Conservation (phyloP, 2,329 filamentous ascomycete species). For the Neoascochyta sp. region DNA sequence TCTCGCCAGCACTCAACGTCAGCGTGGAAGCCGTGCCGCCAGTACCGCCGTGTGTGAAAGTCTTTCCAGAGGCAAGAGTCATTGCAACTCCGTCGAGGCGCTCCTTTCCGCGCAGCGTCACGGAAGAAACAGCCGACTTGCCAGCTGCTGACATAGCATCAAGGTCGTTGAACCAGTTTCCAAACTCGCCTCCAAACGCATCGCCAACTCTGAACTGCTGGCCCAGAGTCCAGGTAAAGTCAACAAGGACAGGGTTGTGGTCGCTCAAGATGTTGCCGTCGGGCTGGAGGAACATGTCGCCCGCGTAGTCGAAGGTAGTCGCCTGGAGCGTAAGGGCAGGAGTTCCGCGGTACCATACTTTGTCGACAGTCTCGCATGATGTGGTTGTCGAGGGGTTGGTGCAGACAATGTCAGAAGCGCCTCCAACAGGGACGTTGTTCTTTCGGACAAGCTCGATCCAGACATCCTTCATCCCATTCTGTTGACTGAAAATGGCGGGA, state of each 20-base stretch:
- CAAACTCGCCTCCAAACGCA: slow-evolving; percentile 50
- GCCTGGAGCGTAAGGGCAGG: slow-evolving; percentile 48
- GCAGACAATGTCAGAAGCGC: slow-evolving; percentile 45
- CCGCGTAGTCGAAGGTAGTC: slow-evolving; percentile 54
- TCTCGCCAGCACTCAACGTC: slow-evolving; percentile 47
- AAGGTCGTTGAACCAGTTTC: slow-evolving; percentile 57
- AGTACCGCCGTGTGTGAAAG: slow-evolving; percentile 52
- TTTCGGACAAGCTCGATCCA: slow-evolving; percentile 55
- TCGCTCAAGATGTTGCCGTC: slow-evolving; percentile 59
- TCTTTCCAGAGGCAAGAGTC: slow-evolving; percentile 48
- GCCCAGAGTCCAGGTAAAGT: slow-evolving; percentile 40
- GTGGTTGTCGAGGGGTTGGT: slow-evolving; percentile 53
- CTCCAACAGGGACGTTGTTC: slow-evolving; percentile 17
- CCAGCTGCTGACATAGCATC: slow-evolving; percentile 34
- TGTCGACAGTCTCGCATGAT: slow-evolving; percentile 64
- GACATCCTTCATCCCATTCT: slow-evolving; percentile 54
- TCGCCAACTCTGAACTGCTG: slow-evolving; percentile 24
- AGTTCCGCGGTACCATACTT: slow-evolving; percentile 58
- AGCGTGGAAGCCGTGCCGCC: slow-evolving; percentile 48
- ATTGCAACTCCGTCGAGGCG: slow-evolving; percentile 53
- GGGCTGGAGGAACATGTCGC: slow-evolving; percentile 54
- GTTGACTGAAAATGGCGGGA: slow-evolving; percentile 49
- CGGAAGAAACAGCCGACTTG: slow-evolving; percentile 35
- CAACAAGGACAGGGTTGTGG: slow-evolving; percentile 62
- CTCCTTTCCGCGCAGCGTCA: slow-evolving; percentile 48